Conservation (phyloP, 1,284 basidiomycete genomes). For the Tilletia setariae region DNA sequence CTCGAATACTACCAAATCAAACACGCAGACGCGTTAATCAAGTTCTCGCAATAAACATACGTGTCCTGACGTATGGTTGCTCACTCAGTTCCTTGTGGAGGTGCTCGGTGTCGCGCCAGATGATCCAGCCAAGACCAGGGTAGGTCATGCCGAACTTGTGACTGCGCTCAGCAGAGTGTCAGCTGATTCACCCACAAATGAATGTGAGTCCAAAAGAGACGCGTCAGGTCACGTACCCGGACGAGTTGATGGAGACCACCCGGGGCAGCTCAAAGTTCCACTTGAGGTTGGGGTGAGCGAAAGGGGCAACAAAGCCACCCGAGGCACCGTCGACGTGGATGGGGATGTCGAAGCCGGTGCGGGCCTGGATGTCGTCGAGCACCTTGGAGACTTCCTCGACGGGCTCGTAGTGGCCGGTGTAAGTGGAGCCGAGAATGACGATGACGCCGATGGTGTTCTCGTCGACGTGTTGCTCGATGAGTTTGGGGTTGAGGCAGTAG, state of each 20-base stretch:
- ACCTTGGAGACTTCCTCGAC: slow-evolving; percentile 81
- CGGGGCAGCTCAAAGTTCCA: slow-evolving; percentile 69
- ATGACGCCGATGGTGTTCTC: slow-evolving; percentile 67
- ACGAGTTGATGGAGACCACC: slow-evolving; percentile 76
- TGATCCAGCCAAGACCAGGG: slow-evolving; percentile 63
- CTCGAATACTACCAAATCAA: slow-evolving; percentile 68
- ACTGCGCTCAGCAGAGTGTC: slow-evolving; percentile 54
- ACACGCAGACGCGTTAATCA: slow-evolving; percentile 54
- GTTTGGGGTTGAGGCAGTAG: slow-evolving; percentile 78
- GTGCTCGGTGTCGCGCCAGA: slow-evolving; percentile 44
- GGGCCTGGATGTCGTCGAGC: slow-evolving; percentile 78
- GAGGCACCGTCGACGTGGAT: slow-evolving; percentile 64
- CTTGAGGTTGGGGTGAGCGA: slow-evolving; percentile 67
- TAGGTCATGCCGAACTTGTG: slow-evolving; percentile 86
- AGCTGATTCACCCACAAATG: not conserved
- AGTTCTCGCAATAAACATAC: not conserved
- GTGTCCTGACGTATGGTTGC: not conserved
- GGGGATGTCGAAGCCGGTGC: slow-evolving; percentile 64
- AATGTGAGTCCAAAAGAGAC: not conserved
- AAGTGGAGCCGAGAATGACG: slow-evolving; percentile 29
- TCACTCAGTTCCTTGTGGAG: slow-evolving; percentile 57
- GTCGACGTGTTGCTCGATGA: slow-evolving; percentile 80
- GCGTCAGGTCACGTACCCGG: slow-evolving; percentile 19
- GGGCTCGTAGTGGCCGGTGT: slow-evolving; percentile 70
- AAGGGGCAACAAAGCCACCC: slow-evolving; percentile 64